A percentile compares a stretch with the other conserved stretches of the same genome.
phyloP scores from a whole-genome alignment of 345 rosid species.

The Adansonia digitata region DNA sequence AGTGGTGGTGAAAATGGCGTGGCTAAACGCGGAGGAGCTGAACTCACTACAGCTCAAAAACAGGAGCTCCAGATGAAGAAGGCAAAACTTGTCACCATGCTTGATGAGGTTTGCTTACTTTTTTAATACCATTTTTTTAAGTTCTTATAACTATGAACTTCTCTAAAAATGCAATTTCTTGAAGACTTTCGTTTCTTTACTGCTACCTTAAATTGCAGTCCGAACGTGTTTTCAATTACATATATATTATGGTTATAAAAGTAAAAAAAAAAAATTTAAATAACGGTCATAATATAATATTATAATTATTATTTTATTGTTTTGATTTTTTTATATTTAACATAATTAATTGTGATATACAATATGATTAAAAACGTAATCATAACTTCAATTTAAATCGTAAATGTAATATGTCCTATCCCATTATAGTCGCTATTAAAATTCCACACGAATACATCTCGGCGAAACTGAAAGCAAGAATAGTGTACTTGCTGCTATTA shows the following conservation, averaged over 20 bases:
- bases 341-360: no score
- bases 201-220: neutral
- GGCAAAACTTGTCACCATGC: no score
- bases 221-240: no score
- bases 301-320: no score
- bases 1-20: slow-evolving; percentile 2
- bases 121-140: neutral
- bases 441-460: neutral
- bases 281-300: no score
- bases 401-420: neutral
- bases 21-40: slow-evolving; percentile 16
- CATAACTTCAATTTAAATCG: no score
- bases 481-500: neutral
- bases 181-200: neutral
- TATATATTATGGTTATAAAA: no score
- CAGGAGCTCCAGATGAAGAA: no score
- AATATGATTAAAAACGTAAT: no score
- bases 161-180: neutral
- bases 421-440: neutral
- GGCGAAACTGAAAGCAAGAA: no score
- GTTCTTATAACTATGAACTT: neutral
- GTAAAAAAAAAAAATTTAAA: no score
- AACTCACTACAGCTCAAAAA: slow-evolving; percentile 38
- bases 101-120: slow-evolving; percentile 45
- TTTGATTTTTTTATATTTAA: no score